A percentile compares a stretch with the other conserved stretches of the same genome.
phyloP scores from a whole-genome alignment of 2,329 filamentous ascomycete genomes.

The Diaporthe ampelina region DNA sequence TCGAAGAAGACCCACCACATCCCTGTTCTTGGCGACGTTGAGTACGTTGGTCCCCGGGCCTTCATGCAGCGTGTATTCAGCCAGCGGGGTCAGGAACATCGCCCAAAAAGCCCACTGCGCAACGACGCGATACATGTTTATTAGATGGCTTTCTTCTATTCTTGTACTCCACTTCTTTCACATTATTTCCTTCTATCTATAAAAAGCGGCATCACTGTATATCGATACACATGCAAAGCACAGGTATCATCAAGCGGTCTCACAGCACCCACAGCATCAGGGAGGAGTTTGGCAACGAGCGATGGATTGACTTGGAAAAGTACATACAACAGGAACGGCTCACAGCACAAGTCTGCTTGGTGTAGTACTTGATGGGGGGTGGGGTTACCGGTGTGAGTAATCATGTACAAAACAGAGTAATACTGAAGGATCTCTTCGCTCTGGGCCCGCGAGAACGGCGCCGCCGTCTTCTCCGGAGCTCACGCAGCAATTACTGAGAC shows the following conservation, averaged over 20 bases:
- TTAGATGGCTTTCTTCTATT: constrained; percentile 34
- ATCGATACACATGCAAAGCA: constrained; percentile 29
- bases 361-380: background rate
- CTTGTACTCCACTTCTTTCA: background rate
- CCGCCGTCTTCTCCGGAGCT: background rate
- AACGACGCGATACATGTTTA: constrained; percentile 44
- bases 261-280: constrained; percentile 27
- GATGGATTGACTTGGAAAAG: background rate
- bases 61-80: constrained; percentile 53
- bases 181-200: background rate
- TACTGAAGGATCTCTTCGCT: constrained; percentile 14
- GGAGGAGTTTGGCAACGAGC: constrained; percentile 20
- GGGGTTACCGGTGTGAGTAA: background rate
- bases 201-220: constrained; percentile 26
- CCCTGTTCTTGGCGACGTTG: constrained; percentile 53
- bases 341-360: background rate
- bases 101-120: constrained; percentile 45
- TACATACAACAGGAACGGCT: background rate
- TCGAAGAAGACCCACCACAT: constrained; percentile 59
- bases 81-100: constrained; percentile 45
- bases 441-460: background rate
- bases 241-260: constrained; percentile 24
- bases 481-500: constrained; percentile 14
- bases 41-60: constrained; percentile 53
- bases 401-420: constrained; percentile 7